Evolutionary conservation across 2,329 filamentous ascomycete species (phyloP).

Genomic region (Passalora sequoiae): DNA sequence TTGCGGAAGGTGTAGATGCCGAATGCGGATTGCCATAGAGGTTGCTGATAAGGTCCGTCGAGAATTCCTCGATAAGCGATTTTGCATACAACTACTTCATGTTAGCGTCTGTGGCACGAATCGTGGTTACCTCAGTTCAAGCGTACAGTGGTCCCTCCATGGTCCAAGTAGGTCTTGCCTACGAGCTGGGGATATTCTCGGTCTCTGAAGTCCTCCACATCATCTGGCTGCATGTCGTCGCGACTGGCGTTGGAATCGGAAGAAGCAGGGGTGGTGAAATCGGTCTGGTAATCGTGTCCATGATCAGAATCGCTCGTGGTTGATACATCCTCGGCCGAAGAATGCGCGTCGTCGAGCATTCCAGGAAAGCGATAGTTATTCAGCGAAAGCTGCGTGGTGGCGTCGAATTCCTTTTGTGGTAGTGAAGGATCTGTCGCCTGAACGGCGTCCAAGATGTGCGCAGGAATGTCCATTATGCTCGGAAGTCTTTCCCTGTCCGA

Average conservation of each 20-base stretch:
- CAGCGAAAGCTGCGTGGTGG: slow-evolving; percentile 13
- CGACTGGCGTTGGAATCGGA: slow-evolving; percentile 25
- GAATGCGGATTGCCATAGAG: slow-evolving; percentile 68
- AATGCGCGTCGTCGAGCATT: slow-evolving; percentile 17
- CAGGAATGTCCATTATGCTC: slow-evolving; percentile 24
- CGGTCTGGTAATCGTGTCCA: slow-evolving; percentile 33
- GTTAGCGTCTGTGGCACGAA: neutral
- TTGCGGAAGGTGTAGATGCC: slow-evolving; percentile 54
- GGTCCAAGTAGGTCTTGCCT: slow-evolving; percentile 41
- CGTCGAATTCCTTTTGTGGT: slow-evolving; percentile 13
- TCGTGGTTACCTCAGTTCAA: neutral
- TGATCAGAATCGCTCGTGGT: slow-evolving; percentile 32
- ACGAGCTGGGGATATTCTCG: slow-evolving; percentile 41
- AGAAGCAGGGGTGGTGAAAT: slow-evolving; percentile 33
- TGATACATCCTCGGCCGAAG: slow-evolving; percentile 31
- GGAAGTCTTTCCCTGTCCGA: neutral
- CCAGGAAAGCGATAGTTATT: slow-evolving; percentile 18
- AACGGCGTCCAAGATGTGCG: slow-evolving; percentile 22
- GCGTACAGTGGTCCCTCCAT: slow-evolving; percentile 40
- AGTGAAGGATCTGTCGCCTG: slow-evolving; percentile 14
- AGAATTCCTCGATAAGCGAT: slow-evolving; percentile 54
- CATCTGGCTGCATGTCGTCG: slow-evolving; percentile 33
- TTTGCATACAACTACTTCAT: slow-evolving; percentile 48
- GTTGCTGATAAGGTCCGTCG: slow-evolving; percentile 49
- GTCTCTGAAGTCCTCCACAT: slow-evolving; percentile 38